Evolutionary conservation across 108 stramenopile species (phyloP).

Genomic region (Seminavis robusta): DNA sequence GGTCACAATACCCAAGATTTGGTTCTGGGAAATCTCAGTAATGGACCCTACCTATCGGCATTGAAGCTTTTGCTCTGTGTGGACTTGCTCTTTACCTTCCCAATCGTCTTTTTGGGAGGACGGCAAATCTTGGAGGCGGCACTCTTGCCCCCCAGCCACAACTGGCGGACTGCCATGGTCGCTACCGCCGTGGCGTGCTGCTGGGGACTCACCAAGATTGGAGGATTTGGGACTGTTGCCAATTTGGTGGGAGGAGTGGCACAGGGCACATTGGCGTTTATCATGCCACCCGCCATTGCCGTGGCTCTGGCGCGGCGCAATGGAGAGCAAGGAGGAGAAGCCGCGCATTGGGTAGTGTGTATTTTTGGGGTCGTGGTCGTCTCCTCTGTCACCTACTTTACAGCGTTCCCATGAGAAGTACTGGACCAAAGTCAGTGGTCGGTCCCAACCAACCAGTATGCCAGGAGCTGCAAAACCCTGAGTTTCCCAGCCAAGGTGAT

Average conservation of each 20-base stretch:
- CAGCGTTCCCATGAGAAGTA: no score
- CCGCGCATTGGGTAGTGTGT: no score
- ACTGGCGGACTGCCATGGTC: background rate
- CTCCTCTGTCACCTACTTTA: no score
- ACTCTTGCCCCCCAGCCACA: background rate
- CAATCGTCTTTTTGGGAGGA: no score
- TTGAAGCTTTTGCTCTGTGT: conserved; percentile 25
- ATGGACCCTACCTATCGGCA: background rate
- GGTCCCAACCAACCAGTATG: no score
- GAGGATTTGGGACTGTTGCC: conserved; percentile 25
- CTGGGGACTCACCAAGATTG: background rate
- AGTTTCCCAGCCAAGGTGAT: no score
- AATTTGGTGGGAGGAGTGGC: conserved; percentile 32
- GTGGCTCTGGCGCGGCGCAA: no score
- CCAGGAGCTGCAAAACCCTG: no score
- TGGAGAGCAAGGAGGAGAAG: no score
- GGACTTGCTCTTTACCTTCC: conserved; percentile 30
- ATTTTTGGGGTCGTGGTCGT: no score
- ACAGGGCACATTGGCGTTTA: conserved; percentile 32
- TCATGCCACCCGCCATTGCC: no score
- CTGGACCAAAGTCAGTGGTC: no score
- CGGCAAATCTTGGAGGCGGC: background rate
- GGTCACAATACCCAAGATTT: conserved; percentile 22
- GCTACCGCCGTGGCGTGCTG: background rate
- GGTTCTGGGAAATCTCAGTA: conserved; percentile 21